Conservation (phyloP, 2,329 filamentous ascomycete species). For the Xylaria sp. region DNA sequence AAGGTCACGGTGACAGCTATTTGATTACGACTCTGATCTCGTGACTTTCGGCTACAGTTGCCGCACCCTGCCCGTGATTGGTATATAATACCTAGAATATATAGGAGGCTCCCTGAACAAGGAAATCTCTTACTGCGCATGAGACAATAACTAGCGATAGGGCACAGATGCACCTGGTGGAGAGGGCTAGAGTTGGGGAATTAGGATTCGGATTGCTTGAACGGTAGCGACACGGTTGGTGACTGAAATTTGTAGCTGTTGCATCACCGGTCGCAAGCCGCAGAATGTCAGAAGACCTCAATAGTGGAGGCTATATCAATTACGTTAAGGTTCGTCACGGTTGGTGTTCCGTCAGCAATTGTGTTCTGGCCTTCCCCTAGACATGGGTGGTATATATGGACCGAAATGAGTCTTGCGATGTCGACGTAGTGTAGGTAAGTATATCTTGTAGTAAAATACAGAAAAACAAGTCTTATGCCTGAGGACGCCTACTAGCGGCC, state of each 20-base stretch:
- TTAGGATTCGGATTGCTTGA: constrained; percentile 23
- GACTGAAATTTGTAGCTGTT: constrained; percentile 13
- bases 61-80: constrained; percentile 8
- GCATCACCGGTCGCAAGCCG: constrained; percentile 27
- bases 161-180: constrained; percentile 10
- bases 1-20: constrained; percentile 5
- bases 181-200: constrained; percentile 1
- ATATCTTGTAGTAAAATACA: not conserved
- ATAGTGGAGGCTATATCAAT: constrained; percentile 31
- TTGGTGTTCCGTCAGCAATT: constrained; percentile 3
- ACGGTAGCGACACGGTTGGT: constrained; percentile 26
- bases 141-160: constrained; percentile 21
- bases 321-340: constrained; percentile 22
- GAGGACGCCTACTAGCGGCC: not conserved
- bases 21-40: constrained; percentile 18
- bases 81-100: not conserved
- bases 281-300: constrained; percentile 32
- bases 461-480: not conserved
- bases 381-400: not conserved
- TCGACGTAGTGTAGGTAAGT: not conserved
- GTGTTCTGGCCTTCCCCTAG: constrained; percentile 24
- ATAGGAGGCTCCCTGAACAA: not conserved
- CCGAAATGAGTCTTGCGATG: constrained; percentile 9
- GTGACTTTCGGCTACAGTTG: constrained; percentile 26
- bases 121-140: constrained; percentile 7